phyloP scores from a whole-genome alignment of 1,284 basidiomycete genomes.

The Puccinia brachypodii region DNA sequence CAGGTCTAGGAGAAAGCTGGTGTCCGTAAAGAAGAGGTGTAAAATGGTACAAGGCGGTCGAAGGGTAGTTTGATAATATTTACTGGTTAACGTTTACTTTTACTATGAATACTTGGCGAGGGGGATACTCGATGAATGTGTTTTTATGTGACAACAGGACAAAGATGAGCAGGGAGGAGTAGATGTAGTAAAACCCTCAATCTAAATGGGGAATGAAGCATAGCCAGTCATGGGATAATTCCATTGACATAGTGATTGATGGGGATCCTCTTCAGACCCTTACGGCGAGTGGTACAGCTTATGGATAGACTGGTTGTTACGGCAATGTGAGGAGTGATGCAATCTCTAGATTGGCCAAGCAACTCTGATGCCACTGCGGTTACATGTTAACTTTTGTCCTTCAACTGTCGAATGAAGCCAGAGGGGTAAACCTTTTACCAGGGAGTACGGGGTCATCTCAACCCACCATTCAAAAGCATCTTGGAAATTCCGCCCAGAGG shows the following conservation, averaged over 20 bases:
- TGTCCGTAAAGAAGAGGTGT: background rate
- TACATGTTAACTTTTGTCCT: no score
- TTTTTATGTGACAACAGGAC: background rate
- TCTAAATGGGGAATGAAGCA: background rate
- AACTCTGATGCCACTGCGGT: background rate
- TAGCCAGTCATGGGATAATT: background rate
- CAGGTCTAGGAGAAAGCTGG: background rate
- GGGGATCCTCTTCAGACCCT: constrained; percentile 5
- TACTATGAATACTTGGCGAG: no score
- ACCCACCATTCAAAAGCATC: no score
- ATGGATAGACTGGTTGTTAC: background rate
- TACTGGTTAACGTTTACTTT: background rate
- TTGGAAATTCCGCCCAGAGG: no score
- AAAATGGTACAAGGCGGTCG: background rate
- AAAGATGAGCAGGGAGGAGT: background rate
- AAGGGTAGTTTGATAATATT: background rate
- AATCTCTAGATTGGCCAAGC: background rate
- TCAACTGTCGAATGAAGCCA: no score
- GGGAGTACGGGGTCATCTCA: no score
- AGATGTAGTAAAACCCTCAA: background rate
- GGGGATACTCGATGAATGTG: background rate
- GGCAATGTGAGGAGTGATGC: background rate
- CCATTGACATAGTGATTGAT: constrained; percentile 1
- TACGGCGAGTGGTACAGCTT: constrained; percentile 10
- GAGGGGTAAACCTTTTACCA: no score